A percentile compares a stretch with the other conserved stretches of the same genome.
Evolutionary conservation across 2,329 filamentous ascomycete genomes (phyloP).

Genomic region (Acrocalymma vagum): DNA sequence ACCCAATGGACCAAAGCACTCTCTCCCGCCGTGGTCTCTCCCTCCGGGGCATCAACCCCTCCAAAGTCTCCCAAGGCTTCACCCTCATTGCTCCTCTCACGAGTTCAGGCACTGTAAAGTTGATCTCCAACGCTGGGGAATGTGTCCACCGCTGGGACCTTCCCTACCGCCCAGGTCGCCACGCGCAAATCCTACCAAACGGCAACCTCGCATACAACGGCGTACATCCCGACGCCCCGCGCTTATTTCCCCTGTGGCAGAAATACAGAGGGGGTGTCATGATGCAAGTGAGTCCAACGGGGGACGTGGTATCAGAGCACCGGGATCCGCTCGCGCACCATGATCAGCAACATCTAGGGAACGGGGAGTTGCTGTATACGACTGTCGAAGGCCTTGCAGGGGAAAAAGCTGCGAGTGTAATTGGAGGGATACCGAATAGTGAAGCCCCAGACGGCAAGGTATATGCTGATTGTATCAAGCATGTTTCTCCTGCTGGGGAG

Average conservation of each 20-base stretch:
- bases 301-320: conserved; percentile 51
- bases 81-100: conserved; percentile 54
- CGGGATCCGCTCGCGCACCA: conserved; percentile 55
- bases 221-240: conserved; percentile 50
- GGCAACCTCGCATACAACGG: conserved; percentile 57
- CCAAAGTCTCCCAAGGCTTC: conserved; percentile 50
- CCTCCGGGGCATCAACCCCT: conserved; percentile 49
- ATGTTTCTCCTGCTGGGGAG: conserved; percentile 49
- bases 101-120: conserved; percentile 46
- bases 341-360: conserved; percentile 56
- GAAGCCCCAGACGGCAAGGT: conserved; percentile 49
- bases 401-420: conserved; percentile 46
- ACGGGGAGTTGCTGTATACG: conserved; percentile 55
- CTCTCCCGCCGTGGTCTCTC: conserved; percentile 53
- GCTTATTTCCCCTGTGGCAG: conserved; percentile 54
- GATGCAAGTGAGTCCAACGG: conserved; percentile 50
- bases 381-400: conserved; percentile 50
- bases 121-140: conserved; percentile 52
- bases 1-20: conserved; percentile 54
- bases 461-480: conserved; percentile 55
- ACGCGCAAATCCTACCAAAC: conserved; percentile 54
- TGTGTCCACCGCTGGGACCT: conserved; percentile 56
- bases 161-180: conserved; percentile 52
- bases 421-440: conserved; percentile 52
- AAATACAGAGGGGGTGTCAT: conserved; percentile 59